phyloP scores from a whole-genome alignment of 129 eudicot species.

The Flaveria sonorensis region DNA sequence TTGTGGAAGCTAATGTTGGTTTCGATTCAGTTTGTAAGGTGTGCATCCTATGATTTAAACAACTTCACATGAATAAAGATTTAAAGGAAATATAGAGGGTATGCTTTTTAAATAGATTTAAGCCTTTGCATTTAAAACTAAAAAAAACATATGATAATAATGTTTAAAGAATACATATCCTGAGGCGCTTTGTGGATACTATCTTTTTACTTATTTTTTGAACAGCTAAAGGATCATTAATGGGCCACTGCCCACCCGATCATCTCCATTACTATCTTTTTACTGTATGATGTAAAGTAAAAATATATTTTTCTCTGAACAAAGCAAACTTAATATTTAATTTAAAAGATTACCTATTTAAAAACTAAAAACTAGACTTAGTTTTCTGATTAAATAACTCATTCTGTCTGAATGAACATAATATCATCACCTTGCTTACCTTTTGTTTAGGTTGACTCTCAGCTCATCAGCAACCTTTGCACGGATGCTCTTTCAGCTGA shows the following conservation, averaged over 20 bases:
- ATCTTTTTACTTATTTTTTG: neutral
- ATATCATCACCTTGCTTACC: conserved; percentile 11
- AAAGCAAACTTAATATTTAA: neutral
- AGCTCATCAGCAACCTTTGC: conserved; percentile 98
- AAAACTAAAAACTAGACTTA: neutral
- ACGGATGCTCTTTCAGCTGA: conserved; percentile 96
- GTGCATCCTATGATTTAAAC: conserved; percentile 6
- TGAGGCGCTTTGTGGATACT: conserved; percentile 7
- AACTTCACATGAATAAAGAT: conserved; percentile 1
- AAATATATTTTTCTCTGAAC: neutral
- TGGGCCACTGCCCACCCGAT: too few relatives aligned
- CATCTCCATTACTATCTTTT: too few relatives aligned
- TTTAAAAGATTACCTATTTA: neutral
- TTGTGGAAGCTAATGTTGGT: conserved; percentile 96
- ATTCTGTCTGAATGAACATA: neutral
- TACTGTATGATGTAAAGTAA: neutral
- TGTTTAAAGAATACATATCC: conserved; percentile 4
- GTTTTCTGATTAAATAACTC: neutral
- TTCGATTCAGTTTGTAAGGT: conserved; percentile 99
- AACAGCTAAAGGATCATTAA: too few relatives aligned
- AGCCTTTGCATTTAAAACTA: neutral
- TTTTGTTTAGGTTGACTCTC: conserved; percentile 67
- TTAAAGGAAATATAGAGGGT: conserved; percentile 1
- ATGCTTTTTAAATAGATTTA: neutral
- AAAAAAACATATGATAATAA: neutral